Evolutionary conservation across 2,329 filamentous ascomycete genomes (phyloP), one percentile per base, ranked within the genome.

Genomic region (Aspergillus calidoustus): DNA sequence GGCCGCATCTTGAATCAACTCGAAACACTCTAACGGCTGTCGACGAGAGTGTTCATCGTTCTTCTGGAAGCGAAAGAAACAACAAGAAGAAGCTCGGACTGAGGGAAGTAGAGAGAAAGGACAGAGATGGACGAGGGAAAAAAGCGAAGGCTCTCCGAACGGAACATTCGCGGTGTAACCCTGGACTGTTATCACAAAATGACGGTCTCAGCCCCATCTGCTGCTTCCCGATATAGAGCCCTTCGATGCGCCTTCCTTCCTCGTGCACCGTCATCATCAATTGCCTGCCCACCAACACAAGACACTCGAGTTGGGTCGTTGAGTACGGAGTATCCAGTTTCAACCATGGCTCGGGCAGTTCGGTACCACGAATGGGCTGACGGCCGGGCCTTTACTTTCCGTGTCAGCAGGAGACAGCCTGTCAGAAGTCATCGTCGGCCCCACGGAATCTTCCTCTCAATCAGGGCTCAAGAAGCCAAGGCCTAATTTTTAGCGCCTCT

Each of bases 1-100:
- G 66, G 60, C 64, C 66, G 66, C 62, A 60, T 71, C 49, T 63
- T 64, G 70, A 75, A 76, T 76, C 72, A 76, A 77, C 73, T 73
- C 72, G 75, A 77, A 77, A 77, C 76, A 74, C 63, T 66, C 75
- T 76, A 77, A 77, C 72, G 71, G 73, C 65, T 65, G 63, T 67
- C 64, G 67, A 66, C 66, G 57, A 64, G 60, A 59, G 64, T 59
- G 63, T 64, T 62, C 59, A 57, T 56, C 61, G 50, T 53, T 46
- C 44, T 22, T 41, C 43, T 58, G 23, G 7, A 28, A 28, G 25
- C 25, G 19, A n/a, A 17, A 23, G 15, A 8, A 13, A 57, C 15
- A 53, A 62, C 25, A 50, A 51, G 38, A 30, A 53, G 41, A 38
- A 25, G 28, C n/a, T 51, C 22, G 41, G 30, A 38, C 15, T 41